Evolutionary conservation across 2,329 filamentous ascomycete genomes (phyloP), one percentile per base, ranked within the genome.

Genomic region (Zasmidium angulare): DNA sequence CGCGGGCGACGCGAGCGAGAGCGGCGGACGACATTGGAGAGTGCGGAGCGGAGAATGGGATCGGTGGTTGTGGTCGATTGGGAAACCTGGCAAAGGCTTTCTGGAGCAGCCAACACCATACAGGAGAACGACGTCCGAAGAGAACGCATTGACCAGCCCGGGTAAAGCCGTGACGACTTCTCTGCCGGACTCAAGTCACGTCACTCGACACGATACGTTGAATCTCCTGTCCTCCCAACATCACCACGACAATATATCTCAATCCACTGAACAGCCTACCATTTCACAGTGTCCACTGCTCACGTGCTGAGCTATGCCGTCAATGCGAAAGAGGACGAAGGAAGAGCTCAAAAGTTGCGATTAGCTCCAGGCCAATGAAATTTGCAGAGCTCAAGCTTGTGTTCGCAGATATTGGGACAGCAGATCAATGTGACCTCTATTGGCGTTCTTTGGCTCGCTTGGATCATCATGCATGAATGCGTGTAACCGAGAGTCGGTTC

Each of bases 21-120:
- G 68, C 63, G 60, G 69, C 67, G 60, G 64, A 67, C 55, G 68
- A 71, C 69, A 71, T 71, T 46, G 36, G 53, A n/a, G 55, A 55
- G 40, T 51, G 54, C 54, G 55, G 51, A 59, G 65, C 53, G 63
- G 55, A 65, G 62, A 61, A 60, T 21, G 61, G 53, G 59, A 48
- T 54, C 60, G 58, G 56, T 53, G 50, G 49, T 60, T 58, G 62
- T 60, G 56, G 48, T 17, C n/a, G 55, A 20, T 36, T 46, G 54
- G 22, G 24, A 19, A 48, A 58, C 43, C 14, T 49, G 54, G 47
- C 40, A 29, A 55, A 51, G 51, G 51, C 59, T 43, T n/a, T 43
- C 36, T 17, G 3, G 11, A 3, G 14, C 43, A 19, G 7, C 22
- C 49, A 29, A 31, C 23, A 17, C 17, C 4, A 6, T 43, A 12